Evolutionary conservation across 2,329 filamentous ascomycete species (phyloP), one percentile per base, ranked within the genome.

Genomic region (Alternaria gaisen): DNA sequence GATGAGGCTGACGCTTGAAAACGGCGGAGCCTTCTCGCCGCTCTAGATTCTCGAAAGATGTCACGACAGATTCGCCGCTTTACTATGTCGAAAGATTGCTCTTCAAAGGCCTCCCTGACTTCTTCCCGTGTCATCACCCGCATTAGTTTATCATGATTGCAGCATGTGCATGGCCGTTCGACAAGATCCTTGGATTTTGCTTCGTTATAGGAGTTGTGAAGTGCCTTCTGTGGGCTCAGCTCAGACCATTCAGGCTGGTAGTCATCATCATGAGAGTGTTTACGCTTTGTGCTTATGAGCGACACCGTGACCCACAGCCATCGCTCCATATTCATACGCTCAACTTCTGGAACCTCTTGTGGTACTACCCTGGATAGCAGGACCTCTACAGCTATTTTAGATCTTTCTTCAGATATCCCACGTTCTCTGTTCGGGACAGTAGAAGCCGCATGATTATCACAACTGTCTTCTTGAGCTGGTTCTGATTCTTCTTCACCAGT

Each of bases 221-320:
- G 47, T 20, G 36, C 18, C 22, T 24, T 34, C 9, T 57, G 55
- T 18, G 55, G 30, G 20, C 14, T 43, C 5, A 20, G n/a, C 20
- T 50, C 36, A n/a, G 50, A 28, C 51, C 51, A 59, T 0, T 50
- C 43, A 3, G 43, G 52, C 9, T 60, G 41, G 5, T 44, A 5
- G 12, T 53, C 34, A 18, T 56, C 32, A 6, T 56, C 52, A 1
- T 56, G 51, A 5, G 4, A 34, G 36, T 60, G 56, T n/a, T 60
- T 60, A 9, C 60, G 52, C 9, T 62, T 62, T 9, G 38, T 22
- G 1, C 46, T 26, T 0, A 30, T 22, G 11, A 55, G 6, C 11
- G 24, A 11, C 4, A 43, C 16, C 7, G 42, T 30, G 9, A 42
- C 18, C 12, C 26, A 42, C n/a, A 32, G 24, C 5, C 12, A 18